Conservation (phyloP, 352 stramenopile species). For the Pythium apleroticum region DNA sequence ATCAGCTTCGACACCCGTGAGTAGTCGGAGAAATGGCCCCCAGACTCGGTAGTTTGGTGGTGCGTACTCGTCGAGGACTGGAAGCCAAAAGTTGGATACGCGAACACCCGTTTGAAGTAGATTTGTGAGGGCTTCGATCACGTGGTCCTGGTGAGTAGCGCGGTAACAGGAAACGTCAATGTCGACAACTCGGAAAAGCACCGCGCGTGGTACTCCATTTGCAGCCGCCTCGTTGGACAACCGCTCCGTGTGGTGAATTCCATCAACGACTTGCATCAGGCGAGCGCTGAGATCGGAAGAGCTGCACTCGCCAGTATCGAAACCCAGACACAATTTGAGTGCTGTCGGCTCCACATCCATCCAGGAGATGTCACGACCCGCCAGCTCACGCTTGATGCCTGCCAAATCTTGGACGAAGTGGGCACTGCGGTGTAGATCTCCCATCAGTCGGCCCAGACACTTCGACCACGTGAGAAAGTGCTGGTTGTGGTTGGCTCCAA, state of each 20-base stretch:
- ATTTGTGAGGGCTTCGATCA: background rate
- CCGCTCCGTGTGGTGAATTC: background rate
- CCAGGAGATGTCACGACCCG: background rate
- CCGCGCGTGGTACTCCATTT: too few species aligned
- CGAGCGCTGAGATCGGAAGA: background rate
- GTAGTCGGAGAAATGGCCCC: background rate
- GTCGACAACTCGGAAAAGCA: background rate
- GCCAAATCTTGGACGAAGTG: background rate
- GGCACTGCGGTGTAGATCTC: background rate
- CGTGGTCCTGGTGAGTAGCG: background rate
- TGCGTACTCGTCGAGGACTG: background rate
- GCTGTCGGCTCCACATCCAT: background rate
- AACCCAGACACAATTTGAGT: background rate
- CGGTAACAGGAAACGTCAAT: background rate
- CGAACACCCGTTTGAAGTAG: constrained; percentile 6
- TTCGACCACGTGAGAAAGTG: constrained; percentile 2
- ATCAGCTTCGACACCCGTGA: background rate
- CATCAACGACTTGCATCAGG: background rate
- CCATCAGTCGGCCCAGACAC: constrained; percentile 1
- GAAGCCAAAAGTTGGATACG: background rate
- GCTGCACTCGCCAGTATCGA: background rate
- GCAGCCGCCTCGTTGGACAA: background rate
- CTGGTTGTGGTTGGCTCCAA: background rate
- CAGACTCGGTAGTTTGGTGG: background rate
- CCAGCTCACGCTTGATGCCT: background rate